Evolutionary conservation across 208 protist species (phyloP).

Genomic region (Naegleria lovaniensis): DNA sequence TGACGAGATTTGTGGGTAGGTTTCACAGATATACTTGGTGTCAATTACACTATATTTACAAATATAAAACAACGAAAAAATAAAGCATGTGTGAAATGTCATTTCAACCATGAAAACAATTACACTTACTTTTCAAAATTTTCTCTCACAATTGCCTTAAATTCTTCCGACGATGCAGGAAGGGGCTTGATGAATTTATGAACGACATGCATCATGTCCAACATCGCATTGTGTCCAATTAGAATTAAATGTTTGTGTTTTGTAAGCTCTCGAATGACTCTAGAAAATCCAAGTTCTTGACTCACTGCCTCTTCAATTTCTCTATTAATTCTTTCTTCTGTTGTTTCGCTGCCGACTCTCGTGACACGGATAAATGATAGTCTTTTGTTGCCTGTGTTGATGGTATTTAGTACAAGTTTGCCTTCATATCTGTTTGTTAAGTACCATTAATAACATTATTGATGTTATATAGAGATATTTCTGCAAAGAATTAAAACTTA

Average conservation of each 20-base stretch:
- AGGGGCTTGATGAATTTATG: constrained; percentile 16
- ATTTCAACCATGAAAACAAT: too few species aligned
- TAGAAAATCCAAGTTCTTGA: not conserved
- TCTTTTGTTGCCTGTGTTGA: not conserved
- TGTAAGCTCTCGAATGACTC: not conserved
- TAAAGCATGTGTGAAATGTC: too few species aligned
- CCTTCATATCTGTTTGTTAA: not conserved
- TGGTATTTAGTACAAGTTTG: not conserved
- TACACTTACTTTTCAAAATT: constrained; percentile 18
- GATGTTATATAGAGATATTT: not conserved
- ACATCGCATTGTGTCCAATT: not conserved
- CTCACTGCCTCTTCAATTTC: not conserved
- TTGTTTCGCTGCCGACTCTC: not conserved
- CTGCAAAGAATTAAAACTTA: not conserved
- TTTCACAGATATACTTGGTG: not conserved
- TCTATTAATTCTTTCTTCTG: not conserved
- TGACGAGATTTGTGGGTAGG: not conserved
- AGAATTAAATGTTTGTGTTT: not conserved
- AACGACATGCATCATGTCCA: not conserved
- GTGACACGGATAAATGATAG: not conserved
- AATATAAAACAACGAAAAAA: too few species aligned
- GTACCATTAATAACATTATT: too few species aligned
- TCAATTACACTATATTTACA: not conserved
- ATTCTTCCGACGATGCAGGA: not conserved
- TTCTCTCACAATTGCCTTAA: not conserved